These are phyloP conservation scores for Elongisporangium undulatum DNA, from an alignment of 352 stramenopile species.

Conservation along the genomic window DNA sequence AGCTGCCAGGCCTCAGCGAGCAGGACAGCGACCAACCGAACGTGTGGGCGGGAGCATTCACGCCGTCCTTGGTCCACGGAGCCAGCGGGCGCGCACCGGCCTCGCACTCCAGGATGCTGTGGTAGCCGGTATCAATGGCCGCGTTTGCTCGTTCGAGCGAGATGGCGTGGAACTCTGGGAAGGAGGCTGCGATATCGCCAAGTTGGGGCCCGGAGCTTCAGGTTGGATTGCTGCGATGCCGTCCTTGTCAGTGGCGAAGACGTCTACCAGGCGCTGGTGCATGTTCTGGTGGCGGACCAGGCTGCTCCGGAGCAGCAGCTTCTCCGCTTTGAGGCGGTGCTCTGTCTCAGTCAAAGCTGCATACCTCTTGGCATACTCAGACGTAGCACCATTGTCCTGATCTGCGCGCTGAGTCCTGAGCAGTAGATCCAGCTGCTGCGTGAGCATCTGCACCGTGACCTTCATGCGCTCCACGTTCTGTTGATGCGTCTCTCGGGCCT, in stretches of 20 bases:
- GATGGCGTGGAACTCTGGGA: not conserved
- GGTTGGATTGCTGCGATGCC: not conserved
- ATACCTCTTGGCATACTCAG: not conserved
- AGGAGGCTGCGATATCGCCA: not conserved
- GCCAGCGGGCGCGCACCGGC: not conserved
- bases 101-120: not conserved
- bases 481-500: not conserved
- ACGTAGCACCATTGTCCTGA: not conserved
- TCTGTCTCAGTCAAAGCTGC: not conserved
- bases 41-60: not conserved
- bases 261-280: not conserved
- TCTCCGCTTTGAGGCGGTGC: not conserved
- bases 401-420: not conserved
- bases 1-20: not conserved
- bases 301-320: not conserved
- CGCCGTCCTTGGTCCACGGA: not conserved
- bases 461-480: not conserved
- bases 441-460: not conserved
- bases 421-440: not conserved
- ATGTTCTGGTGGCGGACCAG: not conserved
- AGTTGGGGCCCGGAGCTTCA: not conserved
- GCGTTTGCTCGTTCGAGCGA: not conserved
- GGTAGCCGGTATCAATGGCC: not conserved
- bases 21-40: not conserved
- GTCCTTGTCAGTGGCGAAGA: not conserved